Percentiles rank a stretch among this genome's conserved stretches.
phyloP scores from a whole-genome alignment of 768 basidiomycete species.

The Xerocomellus amylosporus region DNA sequence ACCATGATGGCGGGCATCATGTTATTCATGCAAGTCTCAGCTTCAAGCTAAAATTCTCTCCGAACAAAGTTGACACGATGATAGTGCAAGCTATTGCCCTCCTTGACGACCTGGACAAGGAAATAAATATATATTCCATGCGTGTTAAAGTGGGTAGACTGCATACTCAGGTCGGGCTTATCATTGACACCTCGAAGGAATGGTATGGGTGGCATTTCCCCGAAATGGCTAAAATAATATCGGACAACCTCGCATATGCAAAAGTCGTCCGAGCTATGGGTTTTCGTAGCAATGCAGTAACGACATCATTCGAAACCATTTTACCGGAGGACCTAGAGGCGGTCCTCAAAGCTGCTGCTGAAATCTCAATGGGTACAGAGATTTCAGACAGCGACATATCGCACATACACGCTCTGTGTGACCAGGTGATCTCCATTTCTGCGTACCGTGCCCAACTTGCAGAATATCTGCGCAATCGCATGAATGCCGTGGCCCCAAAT shows the following conservation, averaged over 20 bases:
- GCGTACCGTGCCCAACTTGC: constrained; percentile 92
- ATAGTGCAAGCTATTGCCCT: constrained; percentile 98
- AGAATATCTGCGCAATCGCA: constrained; percentile 95
- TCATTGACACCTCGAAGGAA: constrained; percentile 55
- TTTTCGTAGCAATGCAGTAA: constrained; percentile 90
- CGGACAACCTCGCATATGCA: constrained; percentile 96
- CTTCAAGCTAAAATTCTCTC: constrained; percentile 99
- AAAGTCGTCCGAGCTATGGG: constrained; percentile 93
- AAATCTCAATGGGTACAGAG: constrained; percentile 99
- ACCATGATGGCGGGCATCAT: not conserved
- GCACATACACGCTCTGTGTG: constrained; percentile 96
- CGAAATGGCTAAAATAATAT: constrained; percentile 97
- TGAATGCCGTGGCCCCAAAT: constrained; percentile 98
- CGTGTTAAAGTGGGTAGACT: constrained; percentile 79
- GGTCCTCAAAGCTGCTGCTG: constrained; percentile 91
- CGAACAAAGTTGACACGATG: constrained; percentile 99
- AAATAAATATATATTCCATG: constrained; percentile 99
- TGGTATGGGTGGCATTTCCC: constrained; percentile 99
- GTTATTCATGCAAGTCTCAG: constrained; percentile 39
- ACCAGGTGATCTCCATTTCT: constrained; percentile 97
- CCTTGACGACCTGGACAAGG: constrained; percentile 98
- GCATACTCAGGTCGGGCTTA: not conserved
- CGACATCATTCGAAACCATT: constrained; percentile 83
- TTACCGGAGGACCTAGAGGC: constrained; percentile 97
- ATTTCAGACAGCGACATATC: constrained; percentile 94